Evolutionary conservation across 1,284 basidiomycete genomes (phyloP).

Genomic region (Bjerkandera adusta): DNA sequence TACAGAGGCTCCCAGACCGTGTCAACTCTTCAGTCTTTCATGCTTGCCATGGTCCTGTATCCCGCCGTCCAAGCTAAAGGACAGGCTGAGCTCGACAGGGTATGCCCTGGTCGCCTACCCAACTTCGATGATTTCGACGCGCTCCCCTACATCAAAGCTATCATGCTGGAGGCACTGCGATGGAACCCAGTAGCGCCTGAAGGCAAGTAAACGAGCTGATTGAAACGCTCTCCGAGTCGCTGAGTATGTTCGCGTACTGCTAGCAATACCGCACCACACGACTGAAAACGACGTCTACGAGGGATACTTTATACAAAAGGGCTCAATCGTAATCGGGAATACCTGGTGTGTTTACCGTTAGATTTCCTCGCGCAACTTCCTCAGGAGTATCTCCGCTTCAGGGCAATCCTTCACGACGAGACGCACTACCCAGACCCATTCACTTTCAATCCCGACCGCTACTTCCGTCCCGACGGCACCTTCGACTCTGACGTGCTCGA

Average conservation of each 20-base stretch:
- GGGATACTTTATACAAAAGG: slow-evolving; percentile 25
- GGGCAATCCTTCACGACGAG: slow-evolving; percentile 20
- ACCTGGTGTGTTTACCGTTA: background rate
- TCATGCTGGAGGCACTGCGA: slow-evolving; percentile 4
- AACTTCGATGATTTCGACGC: background rate
- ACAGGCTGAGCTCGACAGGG: slow-evolving; percentile 3
- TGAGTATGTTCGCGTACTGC: slow-evolving; percentile 1
- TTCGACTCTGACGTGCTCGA: slow-evolving; percentile 6
- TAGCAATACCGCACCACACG: background rate
- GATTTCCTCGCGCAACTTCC: background rate
- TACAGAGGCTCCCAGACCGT: background rate
- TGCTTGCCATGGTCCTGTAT: slow-evolving; percentile 9
- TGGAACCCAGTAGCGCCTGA: slow-evolving; percentile 9
- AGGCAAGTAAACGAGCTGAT: no score
- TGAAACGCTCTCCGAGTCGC: no score
- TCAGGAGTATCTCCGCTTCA: background rate
- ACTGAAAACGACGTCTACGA: slow-evolving; percentile 23
- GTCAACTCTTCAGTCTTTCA: background rate
- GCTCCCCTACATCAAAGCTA: slow-evolving; percentile 6
- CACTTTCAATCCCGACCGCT: slow-evolving; percentile 21
- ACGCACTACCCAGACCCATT: slow-evolving; percentile 17
- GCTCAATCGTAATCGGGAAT: slow-evolving; percentile 21
- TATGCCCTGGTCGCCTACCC: slow-evolving; percentile 4
- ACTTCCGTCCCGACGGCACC: slow-evolving; percentile 10
- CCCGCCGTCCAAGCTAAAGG: slow-evolving; percentile 1